Evolutionary conservation across 441 rosid species (phyloP), one percentile per base, ranked within the genome.

Genomic region (Erodium chrysanthum): DNA sequence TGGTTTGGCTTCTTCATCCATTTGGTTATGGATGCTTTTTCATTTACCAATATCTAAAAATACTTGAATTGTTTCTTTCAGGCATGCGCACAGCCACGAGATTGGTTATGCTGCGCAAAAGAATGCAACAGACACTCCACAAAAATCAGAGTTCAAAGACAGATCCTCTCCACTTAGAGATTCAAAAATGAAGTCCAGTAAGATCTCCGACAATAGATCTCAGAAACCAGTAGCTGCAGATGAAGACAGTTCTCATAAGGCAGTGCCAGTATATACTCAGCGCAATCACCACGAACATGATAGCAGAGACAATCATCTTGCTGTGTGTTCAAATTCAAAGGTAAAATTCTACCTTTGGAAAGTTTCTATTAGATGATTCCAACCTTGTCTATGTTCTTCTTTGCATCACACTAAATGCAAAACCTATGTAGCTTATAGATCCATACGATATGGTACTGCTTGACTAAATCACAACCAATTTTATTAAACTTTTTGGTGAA

Each of bases 1-100:
- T 94, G 98, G 98, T 93, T 63, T 64, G 82, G 71, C 67, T 23
- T 76, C 72, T 12, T 59, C 72, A 44, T 48, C 20, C 59, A 23
- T n/a, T 37, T 64, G 64, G 69, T 14, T 3, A 0, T 5, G 3
- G 5, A 46, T 46, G 54, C 62, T 56, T 64, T 59, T 50, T 25
- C 35, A 3, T 6, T 12, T 0, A 35, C 64, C 56, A 33, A 31
- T 71, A 40, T 23, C 67, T 52, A 63, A 62, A 35, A 65, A 46
- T 69, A 14, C 52, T 50, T 1, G 5, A 46, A 8, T 44, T 50
- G 54, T 65, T 68, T 72, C 14, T 66, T 1, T 18, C 54, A 46
- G 54, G 54, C 54, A 46, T 15, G 7, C 54, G 5, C 4, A 46
- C 54, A 46, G 54, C 54, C 54, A 46, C 2, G 54, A 46, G 14